phyloP scores from a whole-genome alignment of 1,284 basidiomycete genomes.

The Exobasidium cylindrosporum region DNA sequence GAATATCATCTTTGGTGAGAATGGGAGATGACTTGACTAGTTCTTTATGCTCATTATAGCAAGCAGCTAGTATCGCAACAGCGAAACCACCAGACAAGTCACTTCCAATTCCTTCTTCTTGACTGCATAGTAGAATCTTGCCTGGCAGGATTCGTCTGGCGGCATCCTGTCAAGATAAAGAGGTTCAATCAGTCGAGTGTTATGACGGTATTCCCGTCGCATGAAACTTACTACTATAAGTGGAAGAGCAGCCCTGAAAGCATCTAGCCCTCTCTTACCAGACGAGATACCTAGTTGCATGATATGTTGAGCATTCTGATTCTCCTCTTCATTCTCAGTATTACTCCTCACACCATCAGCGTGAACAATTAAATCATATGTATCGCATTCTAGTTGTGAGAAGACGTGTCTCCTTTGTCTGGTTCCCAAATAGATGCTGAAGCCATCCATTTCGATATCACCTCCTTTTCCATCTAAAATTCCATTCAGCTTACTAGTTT shows the following conservation, averaged over 20 bases:
- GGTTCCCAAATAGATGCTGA: constrained; percentile 5
- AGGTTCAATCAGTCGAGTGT: neutral
- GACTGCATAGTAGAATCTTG: neutral
- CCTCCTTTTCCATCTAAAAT: neutral
- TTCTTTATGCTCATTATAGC: constrained; percentile 45
- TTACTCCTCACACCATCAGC: neutral
- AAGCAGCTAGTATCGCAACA: constrained; percentile 27
- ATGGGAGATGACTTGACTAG: constrained; percentile 14
- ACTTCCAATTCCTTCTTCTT: constrained; percentile 11
- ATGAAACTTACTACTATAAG: constrained; percentile 10
- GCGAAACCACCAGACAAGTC: constrained; percentile 27
- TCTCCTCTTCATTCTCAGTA: neutral
- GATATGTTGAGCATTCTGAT: constrained; percentile 20
- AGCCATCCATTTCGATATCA: neutral
- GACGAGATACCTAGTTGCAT: constrained; percentile 22
- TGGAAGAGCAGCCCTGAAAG: constrained; percentile 2
- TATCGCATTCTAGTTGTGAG: neutral
- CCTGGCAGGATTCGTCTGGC: constrained; percentile 5
- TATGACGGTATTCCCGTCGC: neutral
- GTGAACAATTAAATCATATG: neutral
- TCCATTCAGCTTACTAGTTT: neutral
- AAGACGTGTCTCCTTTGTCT: constrained; percentile 30
- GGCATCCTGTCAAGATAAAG: neutral
- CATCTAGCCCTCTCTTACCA: constrained; percentile 10
- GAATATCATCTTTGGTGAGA: constrained; percentile 63